phyloP scores from a whole-genome alignment of 768 basidiomycete genomes.

The Boletus reticuloceps region DNA sequence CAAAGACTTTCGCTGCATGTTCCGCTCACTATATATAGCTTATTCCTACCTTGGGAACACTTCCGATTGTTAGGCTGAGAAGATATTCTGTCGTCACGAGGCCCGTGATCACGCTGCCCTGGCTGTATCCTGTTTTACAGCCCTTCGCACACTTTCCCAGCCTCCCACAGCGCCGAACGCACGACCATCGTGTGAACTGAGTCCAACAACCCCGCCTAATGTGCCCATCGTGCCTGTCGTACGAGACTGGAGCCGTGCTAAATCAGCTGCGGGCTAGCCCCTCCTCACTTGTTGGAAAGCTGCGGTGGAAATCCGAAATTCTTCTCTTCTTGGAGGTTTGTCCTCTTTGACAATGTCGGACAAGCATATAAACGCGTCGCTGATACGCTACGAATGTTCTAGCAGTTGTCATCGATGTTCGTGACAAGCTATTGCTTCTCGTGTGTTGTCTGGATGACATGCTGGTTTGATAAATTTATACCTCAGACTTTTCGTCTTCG shows the following conservation, averaged over 20 bases:
- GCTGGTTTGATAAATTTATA: too few relatives aligned
- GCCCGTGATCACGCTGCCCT: neutral
- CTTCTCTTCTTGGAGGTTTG: neutral
- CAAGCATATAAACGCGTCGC: too few relatives aligned
- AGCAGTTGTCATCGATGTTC: neutral
- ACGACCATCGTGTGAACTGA: neutral
- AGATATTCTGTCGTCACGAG: too few relatives aligned
- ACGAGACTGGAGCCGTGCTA: neutral
- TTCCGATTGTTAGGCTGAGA: too few relatives aligned
- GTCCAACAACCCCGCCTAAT: too few relatives aligned
- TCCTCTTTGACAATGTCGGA: neutral
- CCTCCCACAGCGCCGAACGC: neutral
- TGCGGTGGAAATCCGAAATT: too few relatives aligned
- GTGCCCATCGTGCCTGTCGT: neutral
- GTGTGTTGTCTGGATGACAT: neutral
- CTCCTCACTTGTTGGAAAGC: too few relatives aligned
- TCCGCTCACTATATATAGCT: too few relatives aligned
- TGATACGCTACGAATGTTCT: neutral
- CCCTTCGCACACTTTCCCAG: neutral
- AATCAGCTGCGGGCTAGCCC: neutral
- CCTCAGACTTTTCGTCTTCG: too few relatives aligned
- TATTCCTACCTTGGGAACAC: too few relatives aligned
- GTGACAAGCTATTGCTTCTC: neutral
- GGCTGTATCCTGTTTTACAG: neutral
- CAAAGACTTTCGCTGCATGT: too few relatives aligned